A percentile compares a stretch with the other conserved stretches of the same genome.
These are phyloP conservation scores for Balakata baccata DNA, from an alignment of 345 rosid genomes.

Conservation along the genomic window DNA sequence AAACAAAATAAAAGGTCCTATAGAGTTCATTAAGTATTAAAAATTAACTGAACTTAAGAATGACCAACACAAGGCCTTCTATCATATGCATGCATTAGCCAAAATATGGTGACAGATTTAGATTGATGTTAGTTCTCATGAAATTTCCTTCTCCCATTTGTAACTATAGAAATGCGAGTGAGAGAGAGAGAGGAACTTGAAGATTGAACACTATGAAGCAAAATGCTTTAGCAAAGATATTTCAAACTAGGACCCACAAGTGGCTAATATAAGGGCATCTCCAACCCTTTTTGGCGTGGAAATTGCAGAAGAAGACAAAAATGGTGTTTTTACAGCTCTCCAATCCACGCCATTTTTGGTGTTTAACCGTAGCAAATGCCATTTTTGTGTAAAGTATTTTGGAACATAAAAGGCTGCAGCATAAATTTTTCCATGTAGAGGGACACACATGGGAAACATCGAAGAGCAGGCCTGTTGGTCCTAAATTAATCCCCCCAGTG, in stretches of 20 bases:
- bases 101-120: neutral
- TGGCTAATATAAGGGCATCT: neutral
- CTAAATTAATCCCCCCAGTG: neutral
- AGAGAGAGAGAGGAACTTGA: neutral
- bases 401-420: neutral
- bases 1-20: neutral
- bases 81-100: neutral
- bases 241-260: neutral
- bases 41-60: neutral
- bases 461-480: neutral
- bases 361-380: too few relatives aligned
- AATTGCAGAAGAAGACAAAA: too few relatives aligned
- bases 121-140: neutral
- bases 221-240: neutral
- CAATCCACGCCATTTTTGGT: too few relatives aligned
- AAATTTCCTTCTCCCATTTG: neutral
- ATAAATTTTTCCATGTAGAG: slow-evolving; percentile 2
- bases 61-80: neutral
- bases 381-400: neutral
- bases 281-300: too few relatives aligned
- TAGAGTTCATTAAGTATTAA: neutral
- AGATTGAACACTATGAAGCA: neutral
- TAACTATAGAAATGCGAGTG: neutral
- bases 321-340: too few relatives aligned
- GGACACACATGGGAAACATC: neutral